Evolutionary conservation across 257 asterid genomes (phyloP).

Genomic region (Salvia miltiorrhiza): DNA sequence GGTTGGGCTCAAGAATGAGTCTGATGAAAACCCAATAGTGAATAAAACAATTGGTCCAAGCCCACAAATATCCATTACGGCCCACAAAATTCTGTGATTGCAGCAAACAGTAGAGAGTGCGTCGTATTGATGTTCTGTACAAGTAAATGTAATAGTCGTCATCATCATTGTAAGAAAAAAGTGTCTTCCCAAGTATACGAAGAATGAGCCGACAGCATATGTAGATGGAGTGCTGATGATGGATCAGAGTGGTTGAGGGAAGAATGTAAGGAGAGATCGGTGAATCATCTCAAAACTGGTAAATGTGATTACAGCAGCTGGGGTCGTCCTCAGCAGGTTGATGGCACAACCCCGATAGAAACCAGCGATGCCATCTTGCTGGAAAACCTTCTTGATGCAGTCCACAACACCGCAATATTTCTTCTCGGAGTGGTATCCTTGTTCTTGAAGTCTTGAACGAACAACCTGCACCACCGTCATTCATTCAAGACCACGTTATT

Average conservation of each 20-base stretch:
- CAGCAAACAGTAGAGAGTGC: neutral
- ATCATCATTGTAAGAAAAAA: slow-evolving; percentile 12
- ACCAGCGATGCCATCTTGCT: slow-evolving; percentile 71
- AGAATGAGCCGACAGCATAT: neutral
- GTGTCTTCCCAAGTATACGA: slow-evolving; percentile 6
- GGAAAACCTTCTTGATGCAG: slow-evolving; percentile 70
- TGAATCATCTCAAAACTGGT: slow-evolving; percentile 96
- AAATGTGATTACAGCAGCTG: slow-evolving; percentile 93
- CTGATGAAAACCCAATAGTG: no score
- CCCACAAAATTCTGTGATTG: neutral
- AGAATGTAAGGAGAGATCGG: slow-evolving; percentile 54
- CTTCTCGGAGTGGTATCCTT: slow-evolving; percentile 76
- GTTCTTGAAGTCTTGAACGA: slow-evolving; percentile 92
- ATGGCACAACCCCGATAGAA: slow-evolving; percentile 94
- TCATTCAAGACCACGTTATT: neutral
- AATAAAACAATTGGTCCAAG: neutral
- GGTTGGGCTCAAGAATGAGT: no score
- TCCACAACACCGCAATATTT: slow-evolving; percentile 77
- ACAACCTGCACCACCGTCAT: slow-evolving; percentile 49
- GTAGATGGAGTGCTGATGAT: neutral
- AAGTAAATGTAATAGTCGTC: slow-evolving; percentile 20
- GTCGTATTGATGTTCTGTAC: slow-evolving; percentile 5
- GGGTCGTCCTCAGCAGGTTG: slow-evolving; percentile 81
- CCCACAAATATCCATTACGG: neutral
- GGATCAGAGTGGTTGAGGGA: slow-evolving; percentile 68